Conservation (phyloP, 1,139 yeast species). For the Yamadazyma dendronema region DNA sequence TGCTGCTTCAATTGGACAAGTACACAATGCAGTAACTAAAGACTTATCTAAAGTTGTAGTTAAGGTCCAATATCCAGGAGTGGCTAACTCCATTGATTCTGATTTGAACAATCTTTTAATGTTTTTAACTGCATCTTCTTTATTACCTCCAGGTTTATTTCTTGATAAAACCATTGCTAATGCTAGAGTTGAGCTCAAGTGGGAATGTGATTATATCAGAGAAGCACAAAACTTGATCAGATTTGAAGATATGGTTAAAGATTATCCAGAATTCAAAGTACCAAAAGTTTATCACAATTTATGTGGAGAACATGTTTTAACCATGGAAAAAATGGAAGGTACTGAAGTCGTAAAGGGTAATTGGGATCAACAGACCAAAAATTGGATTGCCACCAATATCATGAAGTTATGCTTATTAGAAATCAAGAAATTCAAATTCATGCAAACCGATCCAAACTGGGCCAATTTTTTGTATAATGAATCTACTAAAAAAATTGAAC, state of each 20-base stretch:
- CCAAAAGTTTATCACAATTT: constrained; percentile 78
- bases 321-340: constrained; percentile 90
- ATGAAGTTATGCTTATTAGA: constrained; percentile 87
- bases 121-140: constrained; percentile 79
- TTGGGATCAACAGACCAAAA: constrained; percentile 69
- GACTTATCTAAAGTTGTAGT: constrained; percentile 82
- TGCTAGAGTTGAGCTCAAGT: constrained; percentile 87
- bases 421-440: constrained; percentile 78
- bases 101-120: constrained; percentile 83
- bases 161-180: constrained; percentile 90
- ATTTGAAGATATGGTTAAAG: constrained; percentile 59
- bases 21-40: constrained; percentile 75
- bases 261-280: constrained; percentile 71
- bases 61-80: constrained; percentile 98
- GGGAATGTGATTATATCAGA: constrained; percentile 96
- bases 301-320: constrained; percentile 79
- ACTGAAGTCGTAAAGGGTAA: constrained; percentile 75
- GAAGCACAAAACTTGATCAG: constrained; percentile 80
- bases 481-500: constrained; percentile 64
- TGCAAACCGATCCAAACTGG: constrained; percentile 99
- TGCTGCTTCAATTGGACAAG: constrained; percentile 98
- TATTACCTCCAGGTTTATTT: constrained; percentile 89
- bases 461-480: constrained; percentile 89
- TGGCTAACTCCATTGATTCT: constrained; percentile 86
- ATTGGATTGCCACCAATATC: constrained; percentile 81